Base-by-base conservation (phyloP, 371 early-diverging fungal species). In the Mucor indicus region DNA sequence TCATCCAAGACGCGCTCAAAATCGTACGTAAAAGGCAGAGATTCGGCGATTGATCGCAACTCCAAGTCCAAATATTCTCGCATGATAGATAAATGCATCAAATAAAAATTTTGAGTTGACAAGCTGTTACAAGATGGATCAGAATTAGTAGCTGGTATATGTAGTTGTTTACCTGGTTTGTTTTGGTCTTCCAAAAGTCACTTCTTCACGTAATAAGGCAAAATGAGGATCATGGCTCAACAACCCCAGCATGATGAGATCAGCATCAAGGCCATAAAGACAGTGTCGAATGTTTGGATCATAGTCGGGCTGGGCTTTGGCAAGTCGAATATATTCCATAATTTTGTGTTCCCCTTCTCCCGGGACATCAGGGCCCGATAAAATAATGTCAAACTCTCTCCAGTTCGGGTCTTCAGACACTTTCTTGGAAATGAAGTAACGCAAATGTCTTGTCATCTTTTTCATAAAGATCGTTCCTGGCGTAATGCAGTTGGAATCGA, bases 301-400 rank as follows among this genome's bases (percentile, higher is more conserved):
- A 58, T 95, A 85, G 29, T 85, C 85, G 5, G 89, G 80, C 39
- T 75, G 74, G 35, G 74, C 62, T 46, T 96, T 81, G 56, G 93
- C 91, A 3, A 83, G 79, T 22, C 99, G 87, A 56, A 99, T 93
- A 59, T 86, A 99, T 68, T 93, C 92, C 95, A 98, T 97, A 58
- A 99, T 96, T 71, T 99, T 99, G 69, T 99, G 99, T 72, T 99
- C 99, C 54, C 99, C 99, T 81, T 99, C 99, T 53, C 99, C 99
- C 12, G 99, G 97, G 4, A 97, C 98, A 24, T 89, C 90, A 33
- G 92, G 93, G 57, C 94, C 97, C 3, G 96, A 95, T 19, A 99
- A 79, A 48, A 99, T 89, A n/a, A 97, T 86, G 62, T 93, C 90
- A 17, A 92, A 63, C 85, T 89, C 69, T 57, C 84, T 86, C 98